Evolutionary conservation across 2,329 filamentous ascomycete genomes (phyloP).

Genomic region (Phialophora verrucosa): DNA sequence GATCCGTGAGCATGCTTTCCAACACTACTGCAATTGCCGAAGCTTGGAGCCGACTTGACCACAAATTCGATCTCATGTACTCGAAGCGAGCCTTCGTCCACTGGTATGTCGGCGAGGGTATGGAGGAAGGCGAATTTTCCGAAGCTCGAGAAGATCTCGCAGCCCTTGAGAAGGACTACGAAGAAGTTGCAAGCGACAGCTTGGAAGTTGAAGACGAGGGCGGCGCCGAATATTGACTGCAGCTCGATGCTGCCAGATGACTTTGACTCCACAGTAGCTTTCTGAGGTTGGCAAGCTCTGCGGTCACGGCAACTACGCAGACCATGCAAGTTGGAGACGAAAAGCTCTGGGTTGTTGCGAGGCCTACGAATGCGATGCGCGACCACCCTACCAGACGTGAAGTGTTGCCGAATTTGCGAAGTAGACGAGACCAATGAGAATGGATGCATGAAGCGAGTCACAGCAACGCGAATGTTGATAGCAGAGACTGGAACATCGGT

Average conservation of each 20-base stretch:
- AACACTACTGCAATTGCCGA: constrained; percentile 72
- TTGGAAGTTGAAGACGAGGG: constrained; percentile 64
- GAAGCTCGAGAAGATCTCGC: constrained; percentile 86
- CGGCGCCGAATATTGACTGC: constrained; percentile 31
- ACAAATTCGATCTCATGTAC: constrained; percentile 75
- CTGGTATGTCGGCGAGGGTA: constrained; percentile 83
- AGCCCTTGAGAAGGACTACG: constrained; percentile 84
- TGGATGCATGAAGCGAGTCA: constrained; percentile 22
- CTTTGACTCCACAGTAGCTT: not conserved
- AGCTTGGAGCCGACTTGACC: constrained; percentile 68
- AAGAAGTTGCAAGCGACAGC: constrained; percentile 76
- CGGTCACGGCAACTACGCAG: constrained; percentile 2
- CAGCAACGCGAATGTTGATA: constrained; percentile 14
- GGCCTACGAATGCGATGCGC: not conserved
- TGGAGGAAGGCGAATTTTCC: constrained; percentile 90
- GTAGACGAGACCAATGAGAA: constrained; percentile 16
- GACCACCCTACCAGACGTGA: not conserved
- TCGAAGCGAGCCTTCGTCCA: constrained; percentile 73
- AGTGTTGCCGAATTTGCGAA: constrained; percentile 6
- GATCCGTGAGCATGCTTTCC: constrained; percentile 66
- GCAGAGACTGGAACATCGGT: constrained; percentile 24
- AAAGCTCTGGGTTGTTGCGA: not conserved
- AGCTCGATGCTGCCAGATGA: not conserved
- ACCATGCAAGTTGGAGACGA: not conserved
- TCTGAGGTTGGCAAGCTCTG: not conserved